Conservation (phyloP, 2,329 filamentous ascomycete genomes). For the Proliferodiscus dingleyae region DNA sequence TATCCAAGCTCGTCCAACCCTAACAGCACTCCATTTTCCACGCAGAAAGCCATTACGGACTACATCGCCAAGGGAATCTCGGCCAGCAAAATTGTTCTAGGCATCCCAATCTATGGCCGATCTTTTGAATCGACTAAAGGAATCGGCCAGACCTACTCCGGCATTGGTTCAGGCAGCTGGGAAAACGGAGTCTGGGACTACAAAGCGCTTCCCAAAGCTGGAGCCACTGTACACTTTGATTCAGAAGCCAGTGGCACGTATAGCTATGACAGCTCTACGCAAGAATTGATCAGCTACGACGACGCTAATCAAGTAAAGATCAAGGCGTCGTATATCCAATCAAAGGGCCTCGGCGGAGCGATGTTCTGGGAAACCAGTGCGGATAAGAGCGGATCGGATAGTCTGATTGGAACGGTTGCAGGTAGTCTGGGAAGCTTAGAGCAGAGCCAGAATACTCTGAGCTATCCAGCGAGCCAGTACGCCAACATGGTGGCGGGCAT, state of each 20-base stretch:
- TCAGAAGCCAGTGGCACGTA: constrained; percentile 57
- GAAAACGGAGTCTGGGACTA: constrained; percentile 77
- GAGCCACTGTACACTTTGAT: constrained; percentile 56
- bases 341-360: constrained; percentile 61
- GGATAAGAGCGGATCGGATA: constrained; percentile 55
- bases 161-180: constrained; percentile 64
- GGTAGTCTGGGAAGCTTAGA: constrained; percentile 40
- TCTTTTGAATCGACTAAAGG: constrained; percentile 63
- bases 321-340: constrained; percentile 64
- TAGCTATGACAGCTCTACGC: constrained; percentile 57
- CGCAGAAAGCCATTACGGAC: constrained; percentile 56
- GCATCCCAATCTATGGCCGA: constrained; percentile 77
- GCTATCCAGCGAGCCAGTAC: constrained; percentile 50
- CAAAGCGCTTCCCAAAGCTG: constrained; percentile 64
- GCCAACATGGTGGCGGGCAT: constrained; percentile 45
- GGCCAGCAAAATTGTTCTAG: constrained; percentile 64
- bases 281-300: constrained; percentile 69
- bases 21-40: constrained; percentile 63
- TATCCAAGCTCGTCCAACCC: constrained; percentile 51
- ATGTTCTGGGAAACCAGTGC: constrained; percentile 85
- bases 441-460: constrained; percentile 43
- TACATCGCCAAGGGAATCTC: constrained; percentile 62
- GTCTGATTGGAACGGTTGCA: constrained; percentile 51
- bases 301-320: constrained; percentile 52
- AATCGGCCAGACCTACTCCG: constrained; percentile 57